Evolutionary conservation across 176 grass and related monocot genomes (phyloP).

Genomic region (Hordeum vulgare): MorexV3_pseudomolecules_assembly NC_058521.1:126211580-126212079

Average conservation of each 20-base stretch:
- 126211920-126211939: not conserved
- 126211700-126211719: constrained; percentile 93
- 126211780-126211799: constrained; percentile 96
- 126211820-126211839: not conserved
- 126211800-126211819: constrained; percentile 4
- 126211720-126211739: constrained; percentile 96
- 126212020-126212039: not conserved
- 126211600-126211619: not conserved
- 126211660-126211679: constrained; percentile 45
- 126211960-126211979: not conserved
- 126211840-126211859: not conserved
- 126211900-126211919: not conserved
- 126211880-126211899: not conserved
- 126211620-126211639: not conserved
- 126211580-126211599: not conserved
- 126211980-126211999: not conserved
- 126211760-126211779: constrained; percentile 95
- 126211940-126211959: not conserved
- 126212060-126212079: not conserved
- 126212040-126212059: not conserved
- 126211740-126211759: constrained; percentile 97
- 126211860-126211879: not conserved
- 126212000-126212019: not conserved
- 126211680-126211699: constrained; percentile 82
- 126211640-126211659: not conserved